These are phyloP conservation scores for Agastache rugosa DNA, from an alignment of 257 asterid species.

Conservation along the genomic window DNA sequence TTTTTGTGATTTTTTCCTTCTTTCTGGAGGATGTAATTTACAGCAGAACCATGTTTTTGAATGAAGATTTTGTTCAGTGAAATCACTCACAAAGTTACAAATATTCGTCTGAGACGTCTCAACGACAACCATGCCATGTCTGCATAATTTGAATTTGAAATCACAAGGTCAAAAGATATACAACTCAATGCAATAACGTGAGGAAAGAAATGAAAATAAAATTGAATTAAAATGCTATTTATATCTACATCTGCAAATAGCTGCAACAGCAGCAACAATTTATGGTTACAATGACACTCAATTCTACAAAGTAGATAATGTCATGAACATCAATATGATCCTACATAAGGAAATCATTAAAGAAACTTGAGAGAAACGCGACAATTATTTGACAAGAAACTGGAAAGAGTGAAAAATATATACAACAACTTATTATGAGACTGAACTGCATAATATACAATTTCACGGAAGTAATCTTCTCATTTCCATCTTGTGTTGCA, in stretches of 20 bases:
- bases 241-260: background rate
- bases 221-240: background rate
- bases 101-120: background rate
- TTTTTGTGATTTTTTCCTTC: background rate
- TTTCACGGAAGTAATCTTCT: background rate
- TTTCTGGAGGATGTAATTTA: background rate
- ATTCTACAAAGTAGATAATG: background rate
- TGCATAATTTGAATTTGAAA: too few relatives aligned
- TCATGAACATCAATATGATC: too few relatives aligned
- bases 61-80: conserved; percentile 5
- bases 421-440: conserved; percentile 1
- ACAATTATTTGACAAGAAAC: background rate
- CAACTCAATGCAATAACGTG: background rate
- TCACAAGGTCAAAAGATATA: background rate
- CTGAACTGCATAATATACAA: background rate
- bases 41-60: background rate
- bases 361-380: background rate
- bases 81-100: background rate
- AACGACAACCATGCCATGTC: too few relatives aligned
- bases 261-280: background rate
- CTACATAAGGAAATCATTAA: too few relatives aligned
- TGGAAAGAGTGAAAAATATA: background rate
- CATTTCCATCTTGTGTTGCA: too few relatives aligned
- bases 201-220: background rate
- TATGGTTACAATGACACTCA: background rate